Conservation (phyloP, 768 basidiomycete genomes). For the Amanita rimosa region DNA sequence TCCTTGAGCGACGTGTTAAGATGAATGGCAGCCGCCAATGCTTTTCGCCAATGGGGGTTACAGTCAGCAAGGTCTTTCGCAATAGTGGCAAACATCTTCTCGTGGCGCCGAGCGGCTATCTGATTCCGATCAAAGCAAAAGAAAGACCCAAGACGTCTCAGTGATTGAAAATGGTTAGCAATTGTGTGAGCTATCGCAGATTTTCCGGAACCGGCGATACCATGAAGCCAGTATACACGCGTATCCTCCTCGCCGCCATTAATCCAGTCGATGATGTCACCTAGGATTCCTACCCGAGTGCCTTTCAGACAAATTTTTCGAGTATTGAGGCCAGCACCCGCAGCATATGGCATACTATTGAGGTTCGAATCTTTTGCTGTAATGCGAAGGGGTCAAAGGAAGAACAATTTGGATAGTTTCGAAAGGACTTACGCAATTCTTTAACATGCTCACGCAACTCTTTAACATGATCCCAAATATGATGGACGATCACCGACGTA, state of each 20-base stretch:
- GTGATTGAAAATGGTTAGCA: no score
- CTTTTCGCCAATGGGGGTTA: no score
- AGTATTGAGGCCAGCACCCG: neutral
- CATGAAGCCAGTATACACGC: neutral
- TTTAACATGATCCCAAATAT: neutral
- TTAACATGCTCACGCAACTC: no score
- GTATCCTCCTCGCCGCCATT: neutral
- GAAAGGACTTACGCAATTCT: neutral
- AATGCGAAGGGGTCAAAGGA: neutral
- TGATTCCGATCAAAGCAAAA: no score
- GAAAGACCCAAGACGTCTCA: no score
- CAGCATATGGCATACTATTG: neutral
- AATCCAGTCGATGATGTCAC: slow-evolving; percentile 15
- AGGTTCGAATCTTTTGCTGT: neutral
- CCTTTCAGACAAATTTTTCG: slow-evolving; percentile 11
- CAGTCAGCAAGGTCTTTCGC: no score
- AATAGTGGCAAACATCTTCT: no score
- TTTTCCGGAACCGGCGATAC: neutral
- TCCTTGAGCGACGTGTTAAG: neutral
- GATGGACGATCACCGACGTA: neutral
- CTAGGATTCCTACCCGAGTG: slow-evolving; percentile 14
- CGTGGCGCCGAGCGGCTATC: no score
- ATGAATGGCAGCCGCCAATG: no score
- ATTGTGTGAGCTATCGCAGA: no score
- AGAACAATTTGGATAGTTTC: neutral